Percentiles rank a stretch among this genome's conserved stretches.
Evolutionary conservation across 768 basidiomycete species (phyloP).

Genomic region (Cystofilobasidium capitatum): DNA sequence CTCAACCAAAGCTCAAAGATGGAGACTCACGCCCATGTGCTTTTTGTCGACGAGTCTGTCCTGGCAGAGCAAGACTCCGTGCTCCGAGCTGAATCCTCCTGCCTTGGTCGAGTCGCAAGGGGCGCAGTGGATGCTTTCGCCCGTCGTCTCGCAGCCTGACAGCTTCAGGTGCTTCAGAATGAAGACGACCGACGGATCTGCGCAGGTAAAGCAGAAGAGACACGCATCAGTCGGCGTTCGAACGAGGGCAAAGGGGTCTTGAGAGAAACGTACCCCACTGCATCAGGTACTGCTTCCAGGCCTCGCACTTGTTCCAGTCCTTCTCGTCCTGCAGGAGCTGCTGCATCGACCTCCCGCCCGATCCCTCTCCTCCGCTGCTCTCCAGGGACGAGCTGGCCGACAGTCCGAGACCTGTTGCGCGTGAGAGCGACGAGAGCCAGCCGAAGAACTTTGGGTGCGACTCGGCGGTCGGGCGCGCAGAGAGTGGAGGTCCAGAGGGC

Average conservation of each 20-base stretch:
- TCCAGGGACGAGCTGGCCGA: neutral
- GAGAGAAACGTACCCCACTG: conserved; percentile 1
- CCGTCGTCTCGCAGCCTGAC: conserved; percentile 30
- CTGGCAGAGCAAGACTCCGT: conserved; percentile 73
- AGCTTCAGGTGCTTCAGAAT: conserved; percentile 83
- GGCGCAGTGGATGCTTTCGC: conserved; percentile 64
- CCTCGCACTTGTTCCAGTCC: conserved; percentile 13
- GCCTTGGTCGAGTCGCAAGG: conserved; percentile 66
- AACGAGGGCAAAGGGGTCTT: neutral
- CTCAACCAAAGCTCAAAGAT: neutral
- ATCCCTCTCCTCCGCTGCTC: neutral
- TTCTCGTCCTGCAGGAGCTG: conserved; percentile 10
- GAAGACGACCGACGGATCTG: conserved; percentile 78
- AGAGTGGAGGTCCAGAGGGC: neutral
- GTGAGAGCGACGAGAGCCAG: conserved; percentile 13
- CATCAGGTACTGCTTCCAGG: conserved; percentile 7
- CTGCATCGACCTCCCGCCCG: neutral
- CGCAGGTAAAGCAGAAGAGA: neutral
- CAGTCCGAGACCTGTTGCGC: conserved; percentile 7
- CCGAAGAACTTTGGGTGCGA: conserved; percentile 6
- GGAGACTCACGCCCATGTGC: conserved; percentile 54
- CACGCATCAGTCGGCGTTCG: neutral
- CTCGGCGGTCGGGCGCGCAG: neutral
- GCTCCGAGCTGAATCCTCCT: conserved; percentile 72
- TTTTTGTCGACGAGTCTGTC: conserved; percentile 67